phyloP scores from a whole-genome alignment of 768 basidiomycete genomes.

The Terana coerulea region DNA sequence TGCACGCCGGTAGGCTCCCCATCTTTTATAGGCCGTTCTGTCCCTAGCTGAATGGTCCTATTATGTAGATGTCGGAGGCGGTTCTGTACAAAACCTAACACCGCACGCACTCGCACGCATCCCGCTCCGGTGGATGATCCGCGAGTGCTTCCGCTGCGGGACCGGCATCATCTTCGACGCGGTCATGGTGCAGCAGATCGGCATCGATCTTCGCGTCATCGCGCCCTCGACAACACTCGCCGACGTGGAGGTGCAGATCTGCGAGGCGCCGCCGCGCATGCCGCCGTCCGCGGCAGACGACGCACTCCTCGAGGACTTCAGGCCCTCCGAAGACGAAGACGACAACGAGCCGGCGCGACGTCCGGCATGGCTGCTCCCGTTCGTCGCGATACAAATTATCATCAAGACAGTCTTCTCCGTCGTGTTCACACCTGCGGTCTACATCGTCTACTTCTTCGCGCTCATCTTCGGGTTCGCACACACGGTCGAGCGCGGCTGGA shows the following conservation, averaged over 20 bases:
- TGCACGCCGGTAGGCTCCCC: conserved; percentile 37
- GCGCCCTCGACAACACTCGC: not conserved
- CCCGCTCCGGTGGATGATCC: conserved; percentile 34
- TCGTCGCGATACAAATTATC: not conserved
- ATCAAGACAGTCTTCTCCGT: not conserved
- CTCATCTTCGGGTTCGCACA: too few relatives aligned
- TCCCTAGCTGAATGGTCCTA: too few relatives aligned
- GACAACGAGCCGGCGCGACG: not conserved
- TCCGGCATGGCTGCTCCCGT: not conserved
- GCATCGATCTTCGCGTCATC: conserved; percentile 6
- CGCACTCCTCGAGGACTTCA: not conserved
- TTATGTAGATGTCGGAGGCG: conserved; percentile 34
- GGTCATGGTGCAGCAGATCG: conserved; percentile 18
- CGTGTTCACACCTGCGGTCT: not conserved
- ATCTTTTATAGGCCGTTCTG: too few relatives aligned
- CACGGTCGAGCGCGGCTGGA: not conserved
- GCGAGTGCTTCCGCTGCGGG: conserved; percentile 25
- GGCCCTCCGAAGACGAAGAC: not conserved
- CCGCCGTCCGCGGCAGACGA: not conserved
- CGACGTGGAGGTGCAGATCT: too few relatives aligned
- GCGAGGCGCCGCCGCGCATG: not conserved
- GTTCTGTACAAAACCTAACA: conserved; percentile 21
- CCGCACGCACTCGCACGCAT: conserved; percentile 25
- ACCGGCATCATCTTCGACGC: conserved; percentile 28
- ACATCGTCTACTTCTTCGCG: not conserved